These are phyloP conservation scores for Epichloe gansuensis DNA, from an alignment of 2,329 filamentous ascomycete genomes.

Conservation along the genomic window DNA sequence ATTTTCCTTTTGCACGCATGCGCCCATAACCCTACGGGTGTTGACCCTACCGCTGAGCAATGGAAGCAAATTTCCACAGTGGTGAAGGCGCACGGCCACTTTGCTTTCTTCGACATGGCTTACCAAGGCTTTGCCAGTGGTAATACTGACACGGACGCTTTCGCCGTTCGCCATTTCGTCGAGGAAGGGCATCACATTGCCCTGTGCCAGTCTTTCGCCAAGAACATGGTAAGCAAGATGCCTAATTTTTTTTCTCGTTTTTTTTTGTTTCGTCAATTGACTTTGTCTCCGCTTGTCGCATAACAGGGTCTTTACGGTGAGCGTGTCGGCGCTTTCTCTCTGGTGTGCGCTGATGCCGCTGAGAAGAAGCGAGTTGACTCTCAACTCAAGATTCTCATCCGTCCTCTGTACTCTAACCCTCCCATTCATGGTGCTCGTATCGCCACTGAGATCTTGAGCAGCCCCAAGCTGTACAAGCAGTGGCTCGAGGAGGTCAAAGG, in stretches of 20 bases:
- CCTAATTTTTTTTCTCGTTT: neutral
- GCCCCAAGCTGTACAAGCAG: constrained; percentile 72
- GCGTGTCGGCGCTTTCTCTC: constrained; percentile 91
- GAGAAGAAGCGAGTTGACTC: constrained; percentile 95
- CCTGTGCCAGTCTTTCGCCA: constrained; percentile 89
- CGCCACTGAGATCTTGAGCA: constrained; percentile 82
- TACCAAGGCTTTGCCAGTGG: constrained; percentile 97
- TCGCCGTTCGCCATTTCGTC: constrained; percentile 85
- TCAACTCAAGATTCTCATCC: constrained; percentile 95
- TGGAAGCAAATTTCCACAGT: constrained; percentile 83
- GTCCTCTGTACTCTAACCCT: constrained; percentile 95
- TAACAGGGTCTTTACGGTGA: constrained; percentile 86
- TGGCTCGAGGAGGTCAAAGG: constrained; percentile 95
- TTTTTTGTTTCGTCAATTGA: neutral
- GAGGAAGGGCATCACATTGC: constrained; percentile 80
- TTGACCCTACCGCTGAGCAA: constrained; percentile 84
- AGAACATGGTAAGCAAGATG: constrained; percentile 71
- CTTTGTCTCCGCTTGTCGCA: neutral
- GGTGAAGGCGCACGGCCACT: constrained; percentile 78
- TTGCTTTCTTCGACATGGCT: constrained; percentile 97
- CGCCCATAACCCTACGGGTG: constrained; percentile 94
- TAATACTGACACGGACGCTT: constrained; percentile 84
- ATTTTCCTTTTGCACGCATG: constrained; percentile 97
- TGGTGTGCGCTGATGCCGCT: constrained; percentile 71
- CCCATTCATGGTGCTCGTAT: constrained; percentile 93